Evolutionary conservation across 108 stramenopile species (phyloP).

Genomic region (Pseudonitzschia delicatissima): DNA sequence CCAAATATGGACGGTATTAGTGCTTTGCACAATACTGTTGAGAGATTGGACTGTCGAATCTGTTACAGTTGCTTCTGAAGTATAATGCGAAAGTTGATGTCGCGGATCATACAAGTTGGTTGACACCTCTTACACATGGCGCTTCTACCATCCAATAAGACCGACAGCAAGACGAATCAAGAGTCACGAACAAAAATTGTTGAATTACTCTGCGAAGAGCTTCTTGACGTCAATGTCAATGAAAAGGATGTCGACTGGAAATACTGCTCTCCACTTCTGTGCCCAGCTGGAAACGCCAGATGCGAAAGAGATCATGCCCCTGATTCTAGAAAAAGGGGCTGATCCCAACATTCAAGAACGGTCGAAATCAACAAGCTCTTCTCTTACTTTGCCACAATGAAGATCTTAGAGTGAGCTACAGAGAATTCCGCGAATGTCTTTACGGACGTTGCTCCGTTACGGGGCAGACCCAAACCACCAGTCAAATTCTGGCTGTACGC

Average conservation of each 20-base stretch:
- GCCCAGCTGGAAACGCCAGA: conserved; percentile 67
- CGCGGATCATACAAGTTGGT: conserved; percentile 78
- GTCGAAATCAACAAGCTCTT: conserved; percentile 75
- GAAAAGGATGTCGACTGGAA: conserved; percentile 85
- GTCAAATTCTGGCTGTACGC: conserved; percentile 77
- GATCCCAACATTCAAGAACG: conserved; percentile 66
- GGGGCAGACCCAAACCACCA: conserved; percentile 74
- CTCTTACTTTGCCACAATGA: conserved; percentile 82
- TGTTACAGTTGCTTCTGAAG: conserved; percentile 52
- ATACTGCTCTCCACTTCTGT: conserved; percentile 81
- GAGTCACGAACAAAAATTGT: conserved; percentile 26
- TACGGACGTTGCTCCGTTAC: conserved; percentile 59
- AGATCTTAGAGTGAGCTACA: conserved; percentile 41
- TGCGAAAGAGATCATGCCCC: conserved; percentile 56
- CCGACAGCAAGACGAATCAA: not conserved
- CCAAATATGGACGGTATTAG: conserved; percentile 81
- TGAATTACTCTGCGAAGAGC: conserved; percentile 27
- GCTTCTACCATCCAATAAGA: conserved; percentile 38
- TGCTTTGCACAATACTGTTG: conserved; percentile 75
- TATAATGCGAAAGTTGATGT: conserved; percentile 62
- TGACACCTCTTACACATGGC: conserved; percentile 77
- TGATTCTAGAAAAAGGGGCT: conserved; percentile 73
- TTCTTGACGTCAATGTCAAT: conserved; percentile 52
- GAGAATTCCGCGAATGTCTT: conserved; percentile 66
- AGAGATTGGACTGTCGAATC: conserved; percentile 62